Percentiles rank a stretch among this genome's conserved stretches.
Evolutionary conservation across 495 filamentous ascomycete species (phyloP).

Genomic region (Trichocladium antarcticum): DNA sequence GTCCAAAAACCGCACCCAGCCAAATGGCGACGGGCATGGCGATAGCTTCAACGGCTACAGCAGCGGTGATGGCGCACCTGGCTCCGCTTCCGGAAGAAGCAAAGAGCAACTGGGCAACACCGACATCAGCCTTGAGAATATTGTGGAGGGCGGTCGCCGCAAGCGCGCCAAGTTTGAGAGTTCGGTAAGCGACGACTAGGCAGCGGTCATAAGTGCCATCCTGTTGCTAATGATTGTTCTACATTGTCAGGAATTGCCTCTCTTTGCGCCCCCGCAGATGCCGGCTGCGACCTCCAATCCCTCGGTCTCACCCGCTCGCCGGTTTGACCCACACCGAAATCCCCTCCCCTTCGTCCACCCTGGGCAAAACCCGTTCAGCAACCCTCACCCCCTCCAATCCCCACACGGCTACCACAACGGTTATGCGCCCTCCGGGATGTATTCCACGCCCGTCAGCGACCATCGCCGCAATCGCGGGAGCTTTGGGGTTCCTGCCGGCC

Average conservation of each 20-base stretch:
- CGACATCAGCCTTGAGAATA: conserved; percentile 95
- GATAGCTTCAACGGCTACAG: conserved; percentile 62
- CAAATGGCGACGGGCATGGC: conserved; percentile 51
- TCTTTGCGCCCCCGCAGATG: conserved; percentile 90
- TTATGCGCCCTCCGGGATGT: conserved; percentile 34
- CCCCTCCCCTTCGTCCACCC: conserved; percentile 59
- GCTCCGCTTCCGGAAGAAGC: conserved; percentile 59
- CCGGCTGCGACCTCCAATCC: conserved; percentile 79
- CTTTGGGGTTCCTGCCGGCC: conserved; percentile 36
- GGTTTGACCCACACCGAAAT: conserved; percentile 43
- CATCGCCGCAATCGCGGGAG: conserved; percentile 58
- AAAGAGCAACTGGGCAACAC: conserved; percentile 83
- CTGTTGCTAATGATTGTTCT: conserved; percentile 10
- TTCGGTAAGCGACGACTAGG: conserved; percentile 53
- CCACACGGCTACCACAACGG: conserved; percentile 60
- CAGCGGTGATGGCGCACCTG: conserved; percentile 67
- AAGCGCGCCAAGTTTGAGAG: conserved; percentile 97
- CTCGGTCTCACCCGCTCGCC: conserved; percentile 84
- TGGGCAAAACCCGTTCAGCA: conserved; percentile 61
- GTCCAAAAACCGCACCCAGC: conserved; percentile 59
- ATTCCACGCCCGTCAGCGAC: conserved; percentile 48
- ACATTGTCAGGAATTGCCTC: conserved; percentile 67
- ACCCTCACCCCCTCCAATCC: conserved; percentile 61
- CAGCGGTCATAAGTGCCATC: neutral
- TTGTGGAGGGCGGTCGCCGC: conserved; percentile 88